phyloP scores from a whole-genome alignment of 129 eudicot species.

The Ambrosia trifida region DNA sequence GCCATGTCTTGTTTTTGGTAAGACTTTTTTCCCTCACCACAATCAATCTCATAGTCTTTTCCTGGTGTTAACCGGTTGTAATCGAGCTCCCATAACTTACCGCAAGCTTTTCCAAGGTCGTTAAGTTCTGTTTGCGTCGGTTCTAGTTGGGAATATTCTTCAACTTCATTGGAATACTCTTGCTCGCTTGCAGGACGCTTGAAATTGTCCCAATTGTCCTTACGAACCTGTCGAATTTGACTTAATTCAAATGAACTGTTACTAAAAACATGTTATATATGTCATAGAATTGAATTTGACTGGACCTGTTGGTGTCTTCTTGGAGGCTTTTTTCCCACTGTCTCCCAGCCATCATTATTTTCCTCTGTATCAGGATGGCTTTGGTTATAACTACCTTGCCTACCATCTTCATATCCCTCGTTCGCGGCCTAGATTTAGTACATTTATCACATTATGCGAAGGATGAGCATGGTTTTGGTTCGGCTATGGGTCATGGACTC shows the following conservation, averaged over 20 bases:
- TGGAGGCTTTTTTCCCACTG: slow-evolving; percentile 69
- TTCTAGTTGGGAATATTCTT: slow-evolving; percentile 38
- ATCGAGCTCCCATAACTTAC: slow-evolving; percentile 93
- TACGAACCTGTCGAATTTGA: slow-evolving; percentile 47
- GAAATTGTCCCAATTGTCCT: slow-evolving; percentile 68
- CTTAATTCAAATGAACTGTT: not conserved
- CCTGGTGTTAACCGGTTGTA: slow-evolving; percentile 80
- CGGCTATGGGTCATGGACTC: too few relatives aligned
- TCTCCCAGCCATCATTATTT: slow-evolving; percentile 80
- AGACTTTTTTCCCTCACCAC: slow-evolving; percentile 88
- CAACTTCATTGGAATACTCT: slow-evolving; percentile 59
- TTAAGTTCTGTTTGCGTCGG: slow-evolving; percentile 69
- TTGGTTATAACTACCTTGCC: slow-evolving; percentile 38
- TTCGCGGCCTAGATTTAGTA: slow-evolving; percentile 33
- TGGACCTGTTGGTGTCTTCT: slow-evolving; percentile 63
- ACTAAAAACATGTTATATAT: not conserved
- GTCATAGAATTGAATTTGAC: not conserved
- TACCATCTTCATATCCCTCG: slow-evolving; percentile 39
- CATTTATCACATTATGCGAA: not conserved
- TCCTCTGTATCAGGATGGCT: slow-evolving; percentile 31
- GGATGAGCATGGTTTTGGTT: too few relatives aligned
- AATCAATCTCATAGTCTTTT: slow-evolving; percentile 81
- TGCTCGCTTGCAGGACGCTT: slow-evolving; percentile 79
- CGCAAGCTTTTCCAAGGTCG: slow-evolving; percentile 75
- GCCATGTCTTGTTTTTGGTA: slow-evolving; percentile 84